These are phyloP conservation scores for Leucocoprinus leucothites DNA, from an alignment of 768 basidiomycete genomes.

Conservation along the genomic window DNA sequence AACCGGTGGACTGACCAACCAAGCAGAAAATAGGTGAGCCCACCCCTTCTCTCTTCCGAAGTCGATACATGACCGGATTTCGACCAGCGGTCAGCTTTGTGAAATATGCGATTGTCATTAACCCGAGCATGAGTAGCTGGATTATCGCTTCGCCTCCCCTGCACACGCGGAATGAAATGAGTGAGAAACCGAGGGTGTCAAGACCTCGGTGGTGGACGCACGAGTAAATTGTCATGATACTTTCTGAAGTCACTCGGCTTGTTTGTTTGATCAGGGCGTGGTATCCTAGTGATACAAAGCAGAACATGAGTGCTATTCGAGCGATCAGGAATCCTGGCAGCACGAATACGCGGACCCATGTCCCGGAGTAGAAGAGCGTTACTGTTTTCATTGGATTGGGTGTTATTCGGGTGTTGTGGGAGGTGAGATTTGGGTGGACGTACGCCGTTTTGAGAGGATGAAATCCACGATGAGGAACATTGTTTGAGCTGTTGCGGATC, in stretches of 20 bases:
- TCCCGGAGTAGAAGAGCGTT: background rate
- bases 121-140: background rate
- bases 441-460: slow-evolving; percentile 6
- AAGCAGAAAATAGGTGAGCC: background rate
- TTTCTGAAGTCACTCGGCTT: background rate
- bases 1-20: background rate
- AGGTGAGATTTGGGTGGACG: background rate
- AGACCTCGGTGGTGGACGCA: background rate
- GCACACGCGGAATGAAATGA: too few relatives aligned
- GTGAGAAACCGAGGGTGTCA: too few relatives aligned
- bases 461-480: background rate
- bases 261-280: background rate
- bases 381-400: background rate
- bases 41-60: slow-evolving; percentile 2
- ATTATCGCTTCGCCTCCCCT: background rate
- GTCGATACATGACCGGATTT: slow-evolving; percentile 8
- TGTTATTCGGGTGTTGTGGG: background rate
- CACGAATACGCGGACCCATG: background rate
- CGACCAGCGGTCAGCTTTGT: background rate
- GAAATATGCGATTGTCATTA: background rate
- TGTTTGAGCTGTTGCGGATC: background rate
- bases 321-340: background rate
- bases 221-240: background rate
- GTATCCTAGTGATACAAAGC: background rate
- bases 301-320: background rate